Evolutionary conservation across 768 basidiomycete species (phyloP).

Genomic region (Fibroporia radiculosa): DNA sequence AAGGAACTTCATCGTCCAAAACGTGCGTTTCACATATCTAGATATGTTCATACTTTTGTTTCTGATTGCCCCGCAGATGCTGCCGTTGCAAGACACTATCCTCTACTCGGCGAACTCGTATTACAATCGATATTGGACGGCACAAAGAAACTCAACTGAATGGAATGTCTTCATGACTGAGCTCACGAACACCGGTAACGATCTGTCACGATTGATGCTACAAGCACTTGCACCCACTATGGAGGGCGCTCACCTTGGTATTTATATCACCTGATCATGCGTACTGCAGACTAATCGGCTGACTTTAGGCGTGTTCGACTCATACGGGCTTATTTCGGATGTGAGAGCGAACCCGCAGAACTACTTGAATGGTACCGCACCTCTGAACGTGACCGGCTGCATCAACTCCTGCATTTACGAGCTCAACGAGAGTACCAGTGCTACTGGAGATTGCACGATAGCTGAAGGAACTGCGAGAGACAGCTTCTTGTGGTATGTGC

Average conservation of each 20-base stretch:
- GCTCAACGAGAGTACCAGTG: constrained; percentile 22
- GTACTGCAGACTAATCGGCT: neutral
- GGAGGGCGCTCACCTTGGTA: constrained; percentile 50
- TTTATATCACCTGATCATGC: constrained; percentile 5
- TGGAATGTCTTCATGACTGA: constrained; percentile 28
- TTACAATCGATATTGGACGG: constrained; percentile 26
- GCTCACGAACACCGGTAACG: constrained; percentile 24
- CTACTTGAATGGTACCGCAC: constrained; percentile 60
- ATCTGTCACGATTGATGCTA: constrained; percentile 20
- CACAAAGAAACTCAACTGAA: constrained; percentile 25
- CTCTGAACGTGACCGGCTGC: constrained; percentile 49
- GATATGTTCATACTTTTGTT: no score
- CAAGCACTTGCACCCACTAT: constrained; percentile 17
- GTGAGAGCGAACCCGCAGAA: constrained; percentile 41
- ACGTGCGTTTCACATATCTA: constrained; percentile 28
- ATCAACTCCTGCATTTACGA: constrained; percentile 41
- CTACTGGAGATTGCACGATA: constrained; percentile 25
- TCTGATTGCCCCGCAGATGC: constrained; percentile 23
- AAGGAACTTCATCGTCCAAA: constrained; percentile 63
- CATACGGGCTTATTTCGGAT: constrained; percentile 51
- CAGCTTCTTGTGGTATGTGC: constrained; percentile 51
- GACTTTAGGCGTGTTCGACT: constrained; percentile 47
- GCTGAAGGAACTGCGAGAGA: constrained; percentile 39
- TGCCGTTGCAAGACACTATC: constrained; percentile 24
- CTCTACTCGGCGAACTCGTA: constrained; percentile 26